Evolutionary conservation across 2,329 filamentous ascomycete species (phyloP), one percentile per base, ranked within the genome.

Genomic region (Pseudogymnoascus sp.): DNA sequence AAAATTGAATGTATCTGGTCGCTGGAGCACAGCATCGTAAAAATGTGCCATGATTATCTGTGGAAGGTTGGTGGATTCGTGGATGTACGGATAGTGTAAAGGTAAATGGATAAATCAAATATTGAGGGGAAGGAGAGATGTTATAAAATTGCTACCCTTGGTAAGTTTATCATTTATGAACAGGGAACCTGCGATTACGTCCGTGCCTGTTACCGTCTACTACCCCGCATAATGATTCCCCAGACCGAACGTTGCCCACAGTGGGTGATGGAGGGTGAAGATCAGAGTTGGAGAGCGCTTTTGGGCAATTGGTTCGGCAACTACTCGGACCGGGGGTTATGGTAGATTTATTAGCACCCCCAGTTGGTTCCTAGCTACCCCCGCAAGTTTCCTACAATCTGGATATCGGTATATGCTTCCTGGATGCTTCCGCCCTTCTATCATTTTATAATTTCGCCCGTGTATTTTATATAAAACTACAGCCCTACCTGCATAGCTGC

Each of bases 1-100:
- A 62, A 76, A 76, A 67, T 76, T 76, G 73, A 76, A 76, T 3
- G 41, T 30, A 6, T 28, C 20, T 12, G 60, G 43, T 28, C 28
- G 41, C 20, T 47, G 41, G 12, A 47, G 12, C 14, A 47, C 41
- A 28, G 6, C 6, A 4, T 47, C 20, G 22, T 47, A 47, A 47
- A 25, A 47, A 47, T 47, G 41, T 47, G 22, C 41, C 41, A 47
- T 47, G 12, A 14, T 28, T 28, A 28, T 9, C 37, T 18, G 16
- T 33, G 6, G n/a, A n/a, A 47, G 11, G 3, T 47, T 47, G 22
- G 2, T 47, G 20, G 41, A 47, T n/a, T 47, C 14, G 20, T 14
- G 25, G 20, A 47, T 9, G n/a, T 47, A 43, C 22, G 11, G 36
- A 22, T 20, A 43, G 12, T 22, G 20, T 43, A 43, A 43, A 43